These are phyloP conservation scores for Ilex aquifolium DNA, from an alignment of 257 asterid genomes.

Conservation along the genomic window DNA sequence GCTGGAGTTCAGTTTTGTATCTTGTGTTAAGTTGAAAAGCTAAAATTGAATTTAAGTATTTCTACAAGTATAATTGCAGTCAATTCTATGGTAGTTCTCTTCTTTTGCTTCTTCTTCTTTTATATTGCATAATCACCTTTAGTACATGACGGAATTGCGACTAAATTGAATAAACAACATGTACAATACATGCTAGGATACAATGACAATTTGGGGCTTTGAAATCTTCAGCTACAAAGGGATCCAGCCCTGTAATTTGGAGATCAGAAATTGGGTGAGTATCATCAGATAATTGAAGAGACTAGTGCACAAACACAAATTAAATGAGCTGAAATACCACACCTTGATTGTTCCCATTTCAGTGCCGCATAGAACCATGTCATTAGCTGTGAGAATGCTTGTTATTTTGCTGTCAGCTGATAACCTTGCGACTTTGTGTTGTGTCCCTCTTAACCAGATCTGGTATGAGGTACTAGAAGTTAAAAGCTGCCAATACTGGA, in stretches of 20 bases:
- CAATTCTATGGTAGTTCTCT: too few species aligned
- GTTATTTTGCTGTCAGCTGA: conserved; percentile 95
- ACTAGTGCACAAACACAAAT: not conserved
- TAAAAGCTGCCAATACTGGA: not conserved
- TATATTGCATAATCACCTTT: too few species aligned
- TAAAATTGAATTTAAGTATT: too few species aligned
- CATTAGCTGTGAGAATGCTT: conserved; percentile 79
- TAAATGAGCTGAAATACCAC: conserved; percentile 4
- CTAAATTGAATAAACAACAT: too few species aligned
- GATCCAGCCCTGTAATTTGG: conserved; percentile 77
- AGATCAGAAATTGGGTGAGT: conserved; percentile 3
- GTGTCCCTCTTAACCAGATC: conserved; percentile 93
- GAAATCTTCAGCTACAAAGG: conserved; percentile 51
- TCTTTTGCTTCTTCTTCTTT: too few species aligned
- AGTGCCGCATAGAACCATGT: conserved; percentile 87
- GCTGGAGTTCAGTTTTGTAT: too few species aligned
- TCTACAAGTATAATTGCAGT: too few species aligned
- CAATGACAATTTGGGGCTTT: not conserved
- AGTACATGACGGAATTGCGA: too few species aligned
- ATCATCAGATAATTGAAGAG: not conserved
- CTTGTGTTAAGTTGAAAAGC: too few species aligned
- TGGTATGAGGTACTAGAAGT: conserved; percentile 11
- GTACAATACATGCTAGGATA: not conserved
- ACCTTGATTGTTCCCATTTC: conserved; percentile 89
- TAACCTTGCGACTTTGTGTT: conserved; percentile 82